These are phyloP conservation scores for Stagonosporopsis cucurbitacearum DNA, from an alignment of 2,329 filamentous ascomycete species.

Conservation along the genomic window DNA sequence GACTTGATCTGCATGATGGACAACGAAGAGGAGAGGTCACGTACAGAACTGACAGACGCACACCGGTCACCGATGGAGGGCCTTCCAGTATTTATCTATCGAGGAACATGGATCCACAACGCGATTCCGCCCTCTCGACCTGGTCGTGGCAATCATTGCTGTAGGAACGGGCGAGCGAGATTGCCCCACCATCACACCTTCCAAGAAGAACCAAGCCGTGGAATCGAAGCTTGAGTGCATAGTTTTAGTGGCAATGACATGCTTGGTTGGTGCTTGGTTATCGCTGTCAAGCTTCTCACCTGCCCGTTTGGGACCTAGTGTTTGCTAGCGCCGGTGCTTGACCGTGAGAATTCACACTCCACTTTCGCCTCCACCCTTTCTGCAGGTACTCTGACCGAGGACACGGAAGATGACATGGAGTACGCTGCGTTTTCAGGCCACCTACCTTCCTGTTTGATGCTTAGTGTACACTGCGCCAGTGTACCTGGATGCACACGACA, in stretches of 20 bases:
- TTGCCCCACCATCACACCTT: slow-evolving; percentile 17
- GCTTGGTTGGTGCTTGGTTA: slow-evolving; percentile 27
- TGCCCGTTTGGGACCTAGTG: not conserved
- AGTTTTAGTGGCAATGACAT: slow-evolving; percentile 14
- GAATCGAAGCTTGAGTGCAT: slow-evolving; percentile 17
- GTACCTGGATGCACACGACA: slow-evolving; percentile 7
- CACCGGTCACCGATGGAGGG: not conserved
- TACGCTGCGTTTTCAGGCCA: slow-evolving; percentile 3
- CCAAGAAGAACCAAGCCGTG: slow-evolving; percentile 20
- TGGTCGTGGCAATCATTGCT: slow-evolving; percentile 3
- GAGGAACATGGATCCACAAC: not conserved
- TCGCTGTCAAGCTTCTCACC: slow-evolving; percentile 8
- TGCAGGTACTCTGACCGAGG: slow-evolving; percentile 17
- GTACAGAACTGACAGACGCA: slow-evolving; percentile 14
- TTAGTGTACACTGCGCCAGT: slow-evolving; percentile 1
- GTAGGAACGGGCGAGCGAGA: slow-evolving; percentile 4
- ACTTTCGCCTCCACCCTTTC: slow-evolving; percentile 3
- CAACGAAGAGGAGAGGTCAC: slow-evolving; percentile 2
- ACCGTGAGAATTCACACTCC: not conserved
- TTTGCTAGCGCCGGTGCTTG: not conserved
- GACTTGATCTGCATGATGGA: slow-evolving; percentile 32
- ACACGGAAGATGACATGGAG: slow-evolving; percentile 4
- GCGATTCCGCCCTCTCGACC: not conserved
- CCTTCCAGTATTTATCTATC: slow-evolving; percentile 13
- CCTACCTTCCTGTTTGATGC: slow-evolving; percentile 13